Evolutionary conservation across 2,329 filamentous ascomycete genomes (phyloP), one percentile per base, ranked within the genome.

Genomic region (Trichoderma semiorbis): DNA sequence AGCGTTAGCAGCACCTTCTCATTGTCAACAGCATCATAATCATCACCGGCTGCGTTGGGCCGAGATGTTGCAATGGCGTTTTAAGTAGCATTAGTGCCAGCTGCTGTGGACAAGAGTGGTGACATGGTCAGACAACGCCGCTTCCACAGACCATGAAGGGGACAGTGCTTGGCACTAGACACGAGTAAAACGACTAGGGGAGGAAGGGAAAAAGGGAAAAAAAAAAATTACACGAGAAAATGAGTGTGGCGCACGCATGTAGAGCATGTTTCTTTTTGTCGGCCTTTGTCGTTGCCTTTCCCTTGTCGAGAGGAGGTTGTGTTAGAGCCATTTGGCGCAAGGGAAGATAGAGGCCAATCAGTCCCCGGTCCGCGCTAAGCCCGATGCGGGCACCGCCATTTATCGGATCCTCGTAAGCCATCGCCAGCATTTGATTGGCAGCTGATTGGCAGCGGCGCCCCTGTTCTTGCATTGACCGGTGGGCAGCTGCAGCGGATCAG

Each of bases 221-320:
- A 18, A 21, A 53, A 61, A 53, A 43, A 6, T 21, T 34, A 53
- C n/a, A 68, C 21, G 39, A 47, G n/a, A 58, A 32, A 32, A 43
- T 24, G 18, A 16, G 28, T 34, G 65, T 68, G 65, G 65, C 65
- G 65, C n/a, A 24, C 34, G 34, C 21, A 10, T 26, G 43, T 28
- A 63, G 68, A 36, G 68, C 34, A 50, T 53, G 50, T 63, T 66
- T 58, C 34, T 65, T 71, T 21, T 60, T 34, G 12, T 57, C 64
- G 50, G 53, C 43, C 62, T 43, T 43, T 43, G 60, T 71, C 55
- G 70, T 67, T 57, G 57, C 67, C 55, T 69, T 68, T 69, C 60
- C 32, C 62, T 72, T 63, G 57, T 62, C 65, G 47, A 57, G 70
- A 69, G 55, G 65, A 72, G 70, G 70, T 70, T 72, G 66, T 67